phyloP scores from a whole-genome alignment of 2,329 filamentous ascomycete species.

The Neopestalotiopsis rosae region DNA sequence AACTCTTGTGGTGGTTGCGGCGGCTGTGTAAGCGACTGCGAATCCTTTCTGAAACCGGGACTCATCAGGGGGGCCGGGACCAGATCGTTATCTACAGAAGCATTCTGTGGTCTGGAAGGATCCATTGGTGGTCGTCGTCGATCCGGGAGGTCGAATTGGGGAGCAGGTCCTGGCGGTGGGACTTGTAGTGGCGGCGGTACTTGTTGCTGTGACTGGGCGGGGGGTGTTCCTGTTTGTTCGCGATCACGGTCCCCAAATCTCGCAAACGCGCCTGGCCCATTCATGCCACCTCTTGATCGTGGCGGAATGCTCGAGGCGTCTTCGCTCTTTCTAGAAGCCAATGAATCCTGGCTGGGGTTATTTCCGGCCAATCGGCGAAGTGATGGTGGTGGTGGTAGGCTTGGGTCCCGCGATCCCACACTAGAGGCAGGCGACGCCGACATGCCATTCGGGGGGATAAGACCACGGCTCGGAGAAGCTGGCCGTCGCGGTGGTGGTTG shows the following conservation, averaged over 20 bases:
- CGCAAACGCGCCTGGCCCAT: slow-evolving; percentile 43
- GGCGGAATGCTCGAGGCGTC: slow-evolving; percentile 56
- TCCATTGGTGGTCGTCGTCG: slow-evolving; percentile 72
- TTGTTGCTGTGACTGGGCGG: slow-evolving; percentile 22
- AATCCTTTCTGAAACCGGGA: slow-evolving; percentile 50
- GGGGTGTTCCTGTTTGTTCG: slow-evolving; percentile 23
- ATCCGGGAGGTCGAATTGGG: slow-evolving; percentile 61
- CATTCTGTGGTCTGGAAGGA: slow-evolving; percentile 54
- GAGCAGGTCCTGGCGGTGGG: slow-evolving; percentile 33
- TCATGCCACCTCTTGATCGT: slow-evolving; percentile 57
- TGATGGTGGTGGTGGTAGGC: slow-evolving; percentile 39
- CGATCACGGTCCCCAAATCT: slow-evolving; percentile 40
- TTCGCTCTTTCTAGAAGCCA: slow-evolving; percentile 53
- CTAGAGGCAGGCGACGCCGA: slow-evolving; percentile 55
- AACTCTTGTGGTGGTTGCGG: slow-evolving; percentile 40
- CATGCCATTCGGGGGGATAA: slow-evolving; percentile 45
- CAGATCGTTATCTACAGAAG: slow-evolving; percentile 52
- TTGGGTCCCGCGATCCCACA: slow-evolving; percentile 53
- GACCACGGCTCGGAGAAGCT: slow-evolving; percentile 31
- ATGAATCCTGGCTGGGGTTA: slow-evolving; percentile 64
- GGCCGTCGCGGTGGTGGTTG: slow-evolving; percentile 18
- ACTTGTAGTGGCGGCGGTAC: slow-evolving; percentile 31
- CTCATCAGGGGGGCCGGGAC: slow-evolving; percentile 65
- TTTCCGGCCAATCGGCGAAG: slow-evolving; percentile 53
- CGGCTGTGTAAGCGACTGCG: slow-evolving; percentile 50